Evolutionary conservation across 2,329 filamentous ascomycete species (phyloP).

Genomic region (Xylariaceae sp.): DNA sequence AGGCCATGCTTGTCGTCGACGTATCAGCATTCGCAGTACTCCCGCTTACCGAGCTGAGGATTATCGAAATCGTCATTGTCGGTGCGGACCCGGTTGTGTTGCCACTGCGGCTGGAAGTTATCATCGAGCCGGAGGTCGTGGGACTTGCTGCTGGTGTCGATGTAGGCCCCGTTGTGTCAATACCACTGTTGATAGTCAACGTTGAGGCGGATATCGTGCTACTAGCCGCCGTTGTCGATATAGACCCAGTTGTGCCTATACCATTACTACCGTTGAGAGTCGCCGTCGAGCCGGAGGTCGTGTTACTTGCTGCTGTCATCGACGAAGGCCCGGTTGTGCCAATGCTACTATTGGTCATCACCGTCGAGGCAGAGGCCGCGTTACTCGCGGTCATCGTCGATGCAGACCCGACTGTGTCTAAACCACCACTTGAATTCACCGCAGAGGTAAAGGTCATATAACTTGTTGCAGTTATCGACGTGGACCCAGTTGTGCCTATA

Average conservation of each 20-base stretch:
- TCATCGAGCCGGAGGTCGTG: not conserved
- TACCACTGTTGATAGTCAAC: not conserved
- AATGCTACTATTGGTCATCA: not conserved
- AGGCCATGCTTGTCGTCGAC: not conserved
- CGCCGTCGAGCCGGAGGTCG: not conserved
- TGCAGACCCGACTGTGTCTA: not conserved
- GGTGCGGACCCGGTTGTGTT: not conserved
- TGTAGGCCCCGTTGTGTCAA: not conserved
- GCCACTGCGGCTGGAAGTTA: not conserved
- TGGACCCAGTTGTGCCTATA: not conserved
- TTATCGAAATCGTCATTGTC: conserved; percentile 3
- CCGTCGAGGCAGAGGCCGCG: not conserved
- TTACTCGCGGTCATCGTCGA: not conserved
- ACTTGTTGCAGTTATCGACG: too few relatives aligned
- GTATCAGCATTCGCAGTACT: not conserved
- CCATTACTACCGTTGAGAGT: too few relatives aligned
- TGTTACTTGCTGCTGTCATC: not conserved
- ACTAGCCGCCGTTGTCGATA: too few relatives aligned
- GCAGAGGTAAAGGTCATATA: not conserved
- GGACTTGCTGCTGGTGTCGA: not conserved
- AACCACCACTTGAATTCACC: not conserved
- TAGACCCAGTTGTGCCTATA: too few relatives aligned
- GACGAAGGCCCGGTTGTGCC: not conserved
- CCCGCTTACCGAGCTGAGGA: not conserved
- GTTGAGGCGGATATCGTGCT: not conserved